These are phyloP conservation scores for Zasmidium cellare DNA, from an alignment of 2,329 filamentous ascomycete species.

Conservation along the genomic window DNA sequence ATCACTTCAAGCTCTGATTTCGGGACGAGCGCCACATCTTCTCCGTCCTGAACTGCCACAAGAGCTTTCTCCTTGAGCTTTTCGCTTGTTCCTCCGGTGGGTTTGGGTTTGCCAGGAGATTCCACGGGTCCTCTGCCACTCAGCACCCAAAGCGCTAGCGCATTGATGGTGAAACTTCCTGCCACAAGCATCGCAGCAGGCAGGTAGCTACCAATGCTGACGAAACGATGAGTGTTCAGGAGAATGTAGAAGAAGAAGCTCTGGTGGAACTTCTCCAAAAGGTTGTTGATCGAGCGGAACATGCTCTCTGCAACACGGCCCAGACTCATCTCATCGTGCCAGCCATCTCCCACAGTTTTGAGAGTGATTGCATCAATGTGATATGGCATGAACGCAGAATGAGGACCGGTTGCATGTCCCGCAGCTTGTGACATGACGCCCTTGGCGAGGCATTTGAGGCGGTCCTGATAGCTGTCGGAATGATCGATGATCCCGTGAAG, in stretches of 20 bases:
- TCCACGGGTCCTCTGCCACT: constrained; percentile 58
- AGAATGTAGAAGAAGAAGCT: constrained; percentile 99
- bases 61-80: constrained; percentile 37
- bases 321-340: constrained; percentile 97
- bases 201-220: constrained; percentile 96
- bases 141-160: constrained; percentile 89
- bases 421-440: constrained; percentile 92
- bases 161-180: constrained; percentile 92
- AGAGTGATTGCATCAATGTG: constrained; percentile 95
- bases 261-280: constrained; percentile 94
- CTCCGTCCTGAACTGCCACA: constrained; percentile 38
- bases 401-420: constrained; percentile 84
- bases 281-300: constrained; percentile 91
- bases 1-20: constrained; percentile 39
- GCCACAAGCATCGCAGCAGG: constrained; percentile 97
- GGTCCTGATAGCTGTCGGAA: constrained; percentile 73
- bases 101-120: constrained; percentile 31
- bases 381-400: constrained; percentile 96
- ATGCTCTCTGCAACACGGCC: constrained; percentile 86
- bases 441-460: constrained; percentile 82
- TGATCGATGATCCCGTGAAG: constrained; percentile 85
- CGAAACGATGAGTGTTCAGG: constrained; percentile 87
- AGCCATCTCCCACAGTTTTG: constrained; percentile 84
- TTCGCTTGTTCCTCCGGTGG: constrained; percentile 27
- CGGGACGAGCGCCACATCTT: constrained; percentile 40